Base-by-base conservation (phyloP, 345 rosid genomes). In the Geranium brycei region DNA sequence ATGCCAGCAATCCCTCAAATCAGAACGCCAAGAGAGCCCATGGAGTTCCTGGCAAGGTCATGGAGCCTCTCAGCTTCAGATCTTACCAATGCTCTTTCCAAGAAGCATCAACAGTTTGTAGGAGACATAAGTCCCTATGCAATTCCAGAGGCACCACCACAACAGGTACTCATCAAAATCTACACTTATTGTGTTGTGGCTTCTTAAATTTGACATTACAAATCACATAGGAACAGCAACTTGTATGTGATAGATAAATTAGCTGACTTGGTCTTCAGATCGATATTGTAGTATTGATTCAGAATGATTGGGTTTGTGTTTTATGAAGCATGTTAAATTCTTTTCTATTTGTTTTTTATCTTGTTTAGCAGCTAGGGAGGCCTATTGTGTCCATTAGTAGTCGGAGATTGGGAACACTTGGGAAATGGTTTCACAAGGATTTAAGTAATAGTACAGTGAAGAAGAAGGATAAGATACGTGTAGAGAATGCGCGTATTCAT, bases 1-100 rank as follows among this genome's bases (percentile, higher is more conserved):
- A 62, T 87, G 73, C 85, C 89, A 15, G 69, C 82, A 1, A 80
- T 90, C 18, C 86, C 78, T 63, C 84, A 88, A 40, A 96, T 96
- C 23, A 81, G 86, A 64, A 92, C 91, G 31, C 99, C 97, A 0
- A 86, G 69, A 41, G 98, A 92, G 71, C 89, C 96, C 0, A 89
- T 92, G 90, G 98, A 92, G 84, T 92, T 87, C 72, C 70, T 92
- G 31, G 85, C 91, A 1, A 90, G 99, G 83, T 87, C 99, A 0
- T 89, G 97, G 96, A 89, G 91, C 69, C 80, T 85, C 19, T 92
- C 99, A 7, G 88, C 97, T 58, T 83, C 96, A 17, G 95, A 92
- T 80, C 78, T 92, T 67, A 82, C 97, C 57, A 89, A 89, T 83
- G 97, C 91, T 69, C 87, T 92, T 61, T 78, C 95, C 32, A 86